Conservation (phyloP, 2,329 filamentous ascomycete genomes). For the Tolypocladium album region DNA sequence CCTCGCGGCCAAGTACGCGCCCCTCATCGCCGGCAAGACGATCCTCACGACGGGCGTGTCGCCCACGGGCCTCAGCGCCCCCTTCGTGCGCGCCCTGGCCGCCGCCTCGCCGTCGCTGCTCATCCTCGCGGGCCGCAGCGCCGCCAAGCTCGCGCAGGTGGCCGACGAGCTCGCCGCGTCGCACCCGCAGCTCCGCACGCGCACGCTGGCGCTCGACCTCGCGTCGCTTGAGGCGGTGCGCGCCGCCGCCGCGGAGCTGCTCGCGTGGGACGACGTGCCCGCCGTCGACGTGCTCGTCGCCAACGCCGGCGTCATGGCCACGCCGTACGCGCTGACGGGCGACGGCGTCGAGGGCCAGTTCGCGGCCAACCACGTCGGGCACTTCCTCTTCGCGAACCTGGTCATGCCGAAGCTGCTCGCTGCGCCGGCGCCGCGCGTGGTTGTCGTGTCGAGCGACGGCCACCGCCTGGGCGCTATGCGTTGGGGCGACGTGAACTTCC, state of each 20-base stretch:
- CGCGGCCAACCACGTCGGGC: conserved; percentile 32
- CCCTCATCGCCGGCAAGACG: conserved; percentile 22
- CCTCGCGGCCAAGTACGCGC: conserved; percentile 16
- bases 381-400: conserved; percentile 34
- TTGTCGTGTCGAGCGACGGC: conserved; percentile 28
- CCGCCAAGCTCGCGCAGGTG: conserved; percentile 26
- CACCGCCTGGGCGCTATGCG: conserved; percentile 19
- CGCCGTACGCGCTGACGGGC: conserved; percentile 17
- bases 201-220: conserved; percentile 24
- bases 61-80: conserved; percentile 24
- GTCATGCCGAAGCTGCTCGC: conserved; percentile 30
- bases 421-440: conserved; percentile 21
- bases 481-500: conserved; percentile 20
- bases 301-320: conserved; percentile 31
- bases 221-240: conserved; percentile 23
- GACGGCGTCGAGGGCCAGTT: conserved; percentile 34
- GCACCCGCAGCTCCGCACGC: conserved; percentile 19
- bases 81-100: conserved; percentile 18
- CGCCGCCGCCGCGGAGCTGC: conserved; percentile 23
- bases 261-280: conserved; percentile 9
- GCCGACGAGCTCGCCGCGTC: conserved; percentile 21
- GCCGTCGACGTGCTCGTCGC: conserved; percentile 29
- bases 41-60: conserved; percentile 33
- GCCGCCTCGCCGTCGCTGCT: conserved; percentile 27
- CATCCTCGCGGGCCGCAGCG: conserved; percentile 33